A percentile compares a stretch with the other conserved stretches of the same genome.
phyloP scores from a whole-genome alignment of 768 basidiomycete genomes.

The Tricholoma terreum region DNA sequence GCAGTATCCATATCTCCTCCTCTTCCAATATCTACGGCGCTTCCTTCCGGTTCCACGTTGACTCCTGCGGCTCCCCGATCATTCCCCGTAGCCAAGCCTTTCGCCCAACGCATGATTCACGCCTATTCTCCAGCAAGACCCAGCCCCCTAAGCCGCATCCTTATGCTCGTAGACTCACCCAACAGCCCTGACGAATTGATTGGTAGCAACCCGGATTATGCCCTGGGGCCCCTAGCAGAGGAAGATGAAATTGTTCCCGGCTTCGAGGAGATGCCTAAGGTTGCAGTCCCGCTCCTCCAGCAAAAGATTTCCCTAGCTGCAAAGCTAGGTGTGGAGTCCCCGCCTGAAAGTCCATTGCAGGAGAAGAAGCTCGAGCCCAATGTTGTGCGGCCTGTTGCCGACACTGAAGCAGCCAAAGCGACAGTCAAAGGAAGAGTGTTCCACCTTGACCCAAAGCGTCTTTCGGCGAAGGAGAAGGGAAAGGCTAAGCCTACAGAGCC shows the following conservation, averaged over 20 bases:
- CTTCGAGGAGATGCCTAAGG: conserved; percentile 19
- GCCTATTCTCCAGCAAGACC: conserved; percentile 82
- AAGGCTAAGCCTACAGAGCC: conserved; percentile 33
- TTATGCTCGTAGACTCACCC: conserved; percentile 67
- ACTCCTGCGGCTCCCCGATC: conserved; percentile 38
- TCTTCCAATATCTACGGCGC: conserved; percentile 10
- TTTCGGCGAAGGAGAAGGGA: conserved; percentile 37
- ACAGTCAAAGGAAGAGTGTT: conserved; percentile 25
- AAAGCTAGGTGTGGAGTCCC: conserved; percentile 45
- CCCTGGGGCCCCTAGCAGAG: conserved; percentile 31
- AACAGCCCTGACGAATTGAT: conserved; percentile 26
- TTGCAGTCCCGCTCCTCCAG: conserved; percentile 11
- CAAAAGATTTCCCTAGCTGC: conserved; percentile 39
- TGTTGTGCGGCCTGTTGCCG: conserved; percentile 5
- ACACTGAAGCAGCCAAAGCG: conserved; percentile 6
- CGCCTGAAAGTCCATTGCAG: conserved; percentile 50
- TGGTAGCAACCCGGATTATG: conserved; percentile 17
- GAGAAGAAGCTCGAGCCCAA: conserved; percentile 46
- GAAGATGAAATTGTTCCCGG: conserved; percentile 31
- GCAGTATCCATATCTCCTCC: conserved; percentile 9
- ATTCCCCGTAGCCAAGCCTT: conserved; percentile 72
- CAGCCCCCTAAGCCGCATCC: conserved; percentile 75
- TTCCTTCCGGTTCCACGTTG: conserved; percentile 21
- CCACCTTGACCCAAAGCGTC: conserved; percentile 28
- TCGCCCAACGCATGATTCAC: conserved; percentile 67